Evolutionary conservation across 108 stramenopile genomes (phyloP), one percentile per base, ranked within the genome.

Genomic region (Mediolabrus comicus): DNA sequence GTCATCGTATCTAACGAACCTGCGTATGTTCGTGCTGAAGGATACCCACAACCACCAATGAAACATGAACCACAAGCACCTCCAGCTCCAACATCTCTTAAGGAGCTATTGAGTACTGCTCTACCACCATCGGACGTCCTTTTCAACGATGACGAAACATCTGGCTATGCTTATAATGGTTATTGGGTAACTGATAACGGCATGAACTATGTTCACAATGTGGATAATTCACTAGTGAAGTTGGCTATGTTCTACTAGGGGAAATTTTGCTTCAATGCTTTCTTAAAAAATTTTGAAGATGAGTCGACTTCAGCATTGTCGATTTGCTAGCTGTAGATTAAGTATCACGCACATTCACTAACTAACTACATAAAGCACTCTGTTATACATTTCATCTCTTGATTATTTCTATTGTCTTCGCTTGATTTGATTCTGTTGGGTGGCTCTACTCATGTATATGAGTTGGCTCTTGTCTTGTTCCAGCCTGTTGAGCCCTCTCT

Each of bases 111-210:
- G 7, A 71, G 60, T 39, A 71, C 70, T 2, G 34, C 70, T 13
- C 17, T 71, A 39, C 70, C 70, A n/a, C 61, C 70, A 38, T 51
- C 61, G 10, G 70, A 71, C 32, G 51, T 71, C 34, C 70, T 71
- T 22, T 71, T 71, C n/a, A 38, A 62, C 55, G 70, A 71, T 29
- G 67, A 58, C 6, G 55, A 58, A 13, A 26, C 36, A 22, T 41
- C 34, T 38, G 27, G 28, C n/a, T 53, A 32, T 22, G 63, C 63
- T 30, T 16, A 16, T 41, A 41, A 41, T 9, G 39, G 39, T 16
- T 41, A 4, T 14, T 53, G 64, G 64, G 54, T 58, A 36, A 43
- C 55, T 46, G 55, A 68, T 46, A 53, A 36, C 28, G 67, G 67
- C 38, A 26, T 53, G 32, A 24, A 25, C 25, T 53, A 68, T 10